These are phyloP conservation scores for Daldinia childiae DNA, from an alignment of 495 filamentous ascomycete species.

Conservation along the genomic window DNA sequence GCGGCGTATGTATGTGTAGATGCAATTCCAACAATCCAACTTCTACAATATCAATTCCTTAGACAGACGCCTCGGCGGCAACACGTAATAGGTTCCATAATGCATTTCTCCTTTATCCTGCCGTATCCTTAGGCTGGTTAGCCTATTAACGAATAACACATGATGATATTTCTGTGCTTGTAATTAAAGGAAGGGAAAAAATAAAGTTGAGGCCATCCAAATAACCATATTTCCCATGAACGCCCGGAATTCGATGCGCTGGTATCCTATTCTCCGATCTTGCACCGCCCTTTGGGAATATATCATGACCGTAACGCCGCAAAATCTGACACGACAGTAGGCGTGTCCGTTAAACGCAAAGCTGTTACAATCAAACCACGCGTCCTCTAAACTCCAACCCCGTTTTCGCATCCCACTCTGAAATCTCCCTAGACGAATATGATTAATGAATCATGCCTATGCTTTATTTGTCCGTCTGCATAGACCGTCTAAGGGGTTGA, in stretches of 20 bases:
- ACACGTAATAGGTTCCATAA: background rate
- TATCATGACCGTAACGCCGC: conserved; percentile 31
- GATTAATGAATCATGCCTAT: conserved; percentile 7
- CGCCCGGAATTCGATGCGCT: conserved; percentile 29
- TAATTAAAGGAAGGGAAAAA: conserved; percentile 3
- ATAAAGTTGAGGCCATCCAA: conserved; percentile 14
- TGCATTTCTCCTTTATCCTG: background rate
- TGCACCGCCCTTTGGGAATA: conserved; percentile 19
- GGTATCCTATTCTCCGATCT: conserved; percentile 30
- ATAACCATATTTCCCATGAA: conserved; percentile 21
- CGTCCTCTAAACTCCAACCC: conserved; percentile 20
- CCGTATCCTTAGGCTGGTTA: background rate
- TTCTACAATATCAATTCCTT: conserved; percentile 3
- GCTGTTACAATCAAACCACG: conserved; percentile 7
- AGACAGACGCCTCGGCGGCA: background rate
- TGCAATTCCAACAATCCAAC: conserved; percentile 7
- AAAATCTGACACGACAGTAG: conserved; percentile 21
- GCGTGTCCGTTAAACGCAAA: conserved; percentile 17
- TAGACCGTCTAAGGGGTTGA: background rate
- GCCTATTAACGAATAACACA: background rate
- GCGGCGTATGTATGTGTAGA: conserved; percentile 20
- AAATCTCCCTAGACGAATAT: conserved; percentile 10
- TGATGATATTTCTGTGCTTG: conserved; percentile 1
- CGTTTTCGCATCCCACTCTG: conserved; percentile 7
- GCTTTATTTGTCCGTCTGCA: background rate